Conservation (phyloP, 768 basidiomycete genomes). For the Coprinellus micaceus region DNA sequence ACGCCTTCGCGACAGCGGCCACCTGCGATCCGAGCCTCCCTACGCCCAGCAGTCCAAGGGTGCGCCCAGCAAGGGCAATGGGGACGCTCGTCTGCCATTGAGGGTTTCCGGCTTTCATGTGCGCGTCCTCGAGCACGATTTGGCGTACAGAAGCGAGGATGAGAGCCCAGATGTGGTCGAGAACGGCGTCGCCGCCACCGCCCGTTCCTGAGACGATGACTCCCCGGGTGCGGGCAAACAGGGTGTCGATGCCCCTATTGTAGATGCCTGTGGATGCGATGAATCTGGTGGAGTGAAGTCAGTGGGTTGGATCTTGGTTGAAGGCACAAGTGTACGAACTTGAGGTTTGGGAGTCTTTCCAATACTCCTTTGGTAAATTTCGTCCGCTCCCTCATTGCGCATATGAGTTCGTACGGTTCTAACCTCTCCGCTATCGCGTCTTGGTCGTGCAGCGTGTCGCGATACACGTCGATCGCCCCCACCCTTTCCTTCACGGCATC, state of each 20-base stretch:
- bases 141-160: constrained; percentile 50
- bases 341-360: constrained; percentile 54
- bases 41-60: constrained; percentile 58
- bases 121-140: constrained; percentile 42
- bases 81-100: constrained; percentile 56
- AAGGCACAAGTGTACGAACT: constrained; percentile 22
- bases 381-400: constrained; percentile 66
- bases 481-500: constrained; percentile 34
- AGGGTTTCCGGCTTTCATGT: constrained; percentile 27
- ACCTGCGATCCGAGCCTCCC: constrained; percentile 53
- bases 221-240: constrained; percentile 42
- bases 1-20: constrained; percentile 55
- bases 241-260: constrained; percentile 50
- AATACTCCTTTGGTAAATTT: constrained; percentile 48
- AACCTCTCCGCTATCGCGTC: constrained; percentile 47
- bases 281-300: constrained; percentile 27
- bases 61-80: constrained; percentile 48
- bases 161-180: constrained; percentile 65
- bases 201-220: constrained; percentile 52
- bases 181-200: constrained; percentile 42
- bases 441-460: constrained; percentile 50
- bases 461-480: constrained; percentile 40
- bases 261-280: constrained; percentile 54
- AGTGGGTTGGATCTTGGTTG: background rate
- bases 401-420: constrained; percentile 50